A percentile compares a stretch with the other conserved stretches of the same genome.
phyloP scores from a whole-genome alignment of 495 filamentous ascomycete species.

The Xeromyces bisporus region DNA sequence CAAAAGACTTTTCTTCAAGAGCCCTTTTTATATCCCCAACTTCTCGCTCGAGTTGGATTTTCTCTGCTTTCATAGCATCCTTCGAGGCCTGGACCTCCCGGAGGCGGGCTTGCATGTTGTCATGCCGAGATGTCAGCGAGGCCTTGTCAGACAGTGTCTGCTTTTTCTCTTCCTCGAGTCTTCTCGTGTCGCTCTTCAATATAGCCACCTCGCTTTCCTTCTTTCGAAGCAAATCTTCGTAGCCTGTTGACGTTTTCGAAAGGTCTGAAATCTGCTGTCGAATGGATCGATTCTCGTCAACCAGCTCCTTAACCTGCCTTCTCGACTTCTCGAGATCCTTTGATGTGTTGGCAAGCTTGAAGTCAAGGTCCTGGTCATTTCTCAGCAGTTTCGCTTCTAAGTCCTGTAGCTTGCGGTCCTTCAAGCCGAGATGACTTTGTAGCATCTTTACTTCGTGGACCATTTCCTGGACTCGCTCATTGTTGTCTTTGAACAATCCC shows the following conservation, averaged over 20 bases:
- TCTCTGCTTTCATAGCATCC: conserved; percentile 72
- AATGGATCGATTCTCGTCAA: conserved; percentile 68
- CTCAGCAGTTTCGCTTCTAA: conserved; percentile 71
- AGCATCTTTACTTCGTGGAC: conserved; percentile 78
- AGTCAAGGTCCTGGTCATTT: conserved; percentile 74
- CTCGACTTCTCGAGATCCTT: conserved; percentile 63
- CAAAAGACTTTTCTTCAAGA: conserved; percentile 73
- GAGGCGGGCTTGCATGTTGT: conserved; percentile 59
- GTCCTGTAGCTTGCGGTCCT: conserved; percentile 80
- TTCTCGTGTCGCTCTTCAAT: conserved; percentile 66
- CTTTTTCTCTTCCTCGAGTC: conserved; percentile 58
- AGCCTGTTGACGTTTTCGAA: conserved; percentile 80
- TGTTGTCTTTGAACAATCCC: conserved; percentile 46
- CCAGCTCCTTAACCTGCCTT: conserved; percentile 54
- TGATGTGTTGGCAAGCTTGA: conserved; percentile 66
- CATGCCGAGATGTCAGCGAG: conserved; percentile 53
- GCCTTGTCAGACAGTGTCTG: conserved; percentile 59
- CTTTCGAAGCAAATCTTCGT: conserved; percentile 77
- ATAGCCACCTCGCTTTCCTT: conserved; percentile 89
- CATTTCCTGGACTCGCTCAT: conserved; percentile 53
- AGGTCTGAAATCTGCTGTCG: conserved; percentile 74
- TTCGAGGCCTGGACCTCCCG: conserved; percentile 76
- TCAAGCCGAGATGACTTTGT: conserved; percentile 73
- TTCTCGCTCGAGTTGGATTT: conserved; percentile 67
- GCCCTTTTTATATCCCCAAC: conserved; percentile 73